phyloP scores from a whole-genome alignment of 169 alveolate genomes.

The Plasmodium cynomolgi region DNA sequence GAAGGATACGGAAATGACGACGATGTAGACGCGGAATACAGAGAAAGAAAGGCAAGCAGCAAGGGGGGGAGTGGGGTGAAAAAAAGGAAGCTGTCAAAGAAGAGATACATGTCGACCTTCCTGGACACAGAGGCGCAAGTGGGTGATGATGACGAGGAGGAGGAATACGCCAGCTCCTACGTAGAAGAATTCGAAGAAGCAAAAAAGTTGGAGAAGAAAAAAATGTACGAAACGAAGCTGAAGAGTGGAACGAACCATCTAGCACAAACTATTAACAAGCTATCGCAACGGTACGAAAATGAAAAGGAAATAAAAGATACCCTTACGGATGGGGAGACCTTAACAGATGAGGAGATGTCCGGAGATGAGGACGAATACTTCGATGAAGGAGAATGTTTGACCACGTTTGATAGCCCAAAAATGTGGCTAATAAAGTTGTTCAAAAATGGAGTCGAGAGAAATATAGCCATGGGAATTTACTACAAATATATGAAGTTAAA shows the following conservation, averaged over 20 bases:
- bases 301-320: conserved; percentile 83
- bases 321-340: conserved; percentile 77
- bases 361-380: conserved; percentile 63
- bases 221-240: conserved; percentile 75
- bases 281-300: conserved; percentile 86
- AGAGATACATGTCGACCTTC: conserved; percentile 84
- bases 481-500: conserved; percentile 84
- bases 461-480: conserved; percentile 83
- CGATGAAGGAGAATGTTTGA: conserved; percentile 33
- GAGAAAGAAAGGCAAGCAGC: neutral
- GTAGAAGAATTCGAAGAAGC: conserved; percentile 86
- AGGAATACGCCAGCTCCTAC: conserved; percentile 88
- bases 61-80: neutral
- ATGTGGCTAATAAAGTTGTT: conserved; percentile 87
- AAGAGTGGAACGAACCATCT: conserved; percentile 89
- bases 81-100: conserved; percentile 27
- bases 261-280: conserved; percentile 88
- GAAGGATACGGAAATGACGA: conserved; percentile 5
- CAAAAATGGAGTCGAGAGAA: conserved; percentile 81
- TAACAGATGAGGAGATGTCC: conserved; percentile 77
- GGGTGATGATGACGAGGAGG: conserved; percentile 84
- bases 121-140: conserved; percentile 91
- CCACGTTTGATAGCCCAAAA: conserved; percentile 85
- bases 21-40: neutral
- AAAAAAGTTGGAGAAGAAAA: conserved; percentile 80